These are phyloP conservation scores for Aspergillus niger DNA, from an alignment of 2,329 filamentous ascomycete genomes.

Conservation along the genomic window DNA sequence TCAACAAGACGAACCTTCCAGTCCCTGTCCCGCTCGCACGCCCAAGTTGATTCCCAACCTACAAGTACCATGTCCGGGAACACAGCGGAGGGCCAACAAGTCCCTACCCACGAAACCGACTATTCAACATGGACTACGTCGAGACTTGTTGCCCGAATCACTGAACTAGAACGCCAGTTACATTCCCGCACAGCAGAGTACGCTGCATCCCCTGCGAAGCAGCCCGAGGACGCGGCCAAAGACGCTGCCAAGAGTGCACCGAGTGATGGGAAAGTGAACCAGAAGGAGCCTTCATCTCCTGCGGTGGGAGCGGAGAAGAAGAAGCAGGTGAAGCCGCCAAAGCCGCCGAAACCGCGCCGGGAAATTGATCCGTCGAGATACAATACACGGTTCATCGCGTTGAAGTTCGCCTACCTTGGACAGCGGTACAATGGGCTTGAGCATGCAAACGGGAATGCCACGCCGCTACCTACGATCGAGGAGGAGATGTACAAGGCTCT, in stretches of 20 bases:
- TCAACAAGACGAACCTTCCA: slow-evolving; percentile 16
- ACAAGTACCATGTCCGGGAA: slow-evolving; percentile 26
- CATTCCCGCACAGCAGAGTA: slow-evolving; percentile 50
- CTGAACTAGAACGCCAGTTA: slow-evolving; percentile 67
- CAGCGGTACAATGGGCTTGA: slow-evolving; percentile 92
- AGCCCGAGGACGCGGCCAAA: background rate
- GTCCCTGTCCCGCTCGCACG: slow-evolving; percentile 8
- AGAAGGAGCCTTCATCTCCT: slow-evolving; percentile 22
- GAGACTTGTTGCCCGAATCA: slow-evolving; percentile 68
- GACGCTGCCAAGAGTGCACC: slow-evolving; percentile 1
- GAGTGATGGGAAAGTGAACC: slow-evolving; percentile 14
- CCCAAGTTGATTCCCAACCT: slow-evolving; percentile 18
- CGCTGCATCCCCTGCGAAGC: slow-evolving; percentile 13
- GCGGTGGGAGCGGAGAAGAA: background rate
- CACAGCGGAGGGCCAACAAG: slow-evolving; percentile 15
- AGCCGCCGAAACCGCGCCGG: slow-evolving; percentile 43
- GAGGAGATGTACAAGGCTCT: slow-evolving; percentile 92
- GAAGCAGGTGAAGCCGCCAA: slow-evolving; percentile 31
- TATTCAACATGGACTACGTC: slow-evolving; percentile 71
- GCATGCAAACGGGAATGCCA: slow-evolving; percentile 70
- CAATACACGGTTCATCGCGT: slow-evolving; percentile 77
- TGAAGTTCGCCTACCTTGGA: slow-evolving; percentile 93
- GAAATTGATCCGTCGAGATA: slow-evolving; percentile 79
- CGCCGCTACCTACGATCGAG: slow-evolving; percentile 78
- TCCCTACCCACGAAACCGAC: slow-evolving; percentile 32